These are phyloP conservation scores for Aspergillus kassunensis DNA, from an alignment of 495 filamentous ascomycete species.

Conservation along the genomic window DNA sequence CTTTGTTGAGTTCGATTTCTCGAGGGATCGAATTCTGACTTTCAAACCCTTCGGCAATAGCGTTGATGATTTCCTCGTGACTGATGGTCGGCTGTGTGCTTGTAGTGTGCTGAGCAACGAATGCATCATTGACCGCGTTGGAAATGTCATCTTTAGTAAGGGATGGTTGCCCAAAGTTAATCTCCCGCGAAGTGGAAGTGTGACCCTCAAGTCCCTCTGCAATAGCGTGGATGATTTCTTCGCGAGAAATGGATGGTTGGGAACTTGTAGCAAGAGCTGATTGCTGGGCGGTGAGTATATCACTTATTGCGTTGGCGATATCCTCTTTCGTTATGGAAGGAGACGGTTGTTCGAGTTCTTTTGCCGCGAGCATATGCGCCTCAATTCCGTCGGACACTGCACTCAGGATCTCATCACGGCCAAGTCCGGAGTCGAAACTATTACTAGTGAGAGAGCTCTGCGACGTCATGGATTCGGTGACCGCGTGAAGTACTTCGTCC, in stretches of 20 bases:
- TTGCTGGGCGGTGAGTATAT: constrained; percentile 49
- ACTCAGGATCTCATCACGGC: constrained; percentile 43
- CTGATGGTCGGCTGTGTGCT: constrained; percentile 32
- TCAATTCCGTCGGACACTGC: constrained; percentile 42
- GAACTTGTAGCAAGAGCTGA: constrained; percentile 28
- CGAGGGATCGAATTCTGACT: constrained; percentile 44
- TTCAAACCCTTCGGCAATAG: constrained; percentile 55
- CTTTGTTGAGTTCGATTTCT: constrained; percentile 59
- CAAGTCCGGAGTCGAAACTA: constrained; percentile 43
- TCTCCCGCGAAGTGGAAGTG: constrained; percentile 34
- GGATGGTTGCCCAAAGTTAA: constrained; percentile 32
- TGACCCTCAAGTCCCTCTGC: constrained; percentile 41
- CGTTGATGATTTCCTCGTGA: constrained; percentile 51
- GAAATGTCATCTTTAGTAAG: constrained; percentile 46
- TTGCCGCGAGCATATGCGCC: constrained; percentile 36
- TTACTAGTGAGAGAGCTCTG: constrained; percentile 48
- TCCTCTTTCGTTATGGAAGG: constrained; percentile 43
- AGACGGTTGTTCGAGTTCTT: constrained; percentile 33
- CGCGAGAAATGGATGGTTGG: constrained; percentile 39
- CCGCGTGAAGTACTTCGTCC: constrained; percentile 39
- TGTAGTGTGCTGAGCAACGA: constrained; percentile 39
- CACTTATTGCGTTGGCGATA: constrained; percentile 52
- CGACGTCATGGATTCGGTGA: constrained; percentile 34
- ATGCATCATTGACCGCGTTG: constrained; percentile 54
- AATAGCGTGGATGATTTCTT: constrained; percentile 42